These are phyloP conservation scores for Fusarium nodosum DNA, from an alignment of 2,329 filamentous ascomycete genomes.

Conservation along the genomic window DNA sequence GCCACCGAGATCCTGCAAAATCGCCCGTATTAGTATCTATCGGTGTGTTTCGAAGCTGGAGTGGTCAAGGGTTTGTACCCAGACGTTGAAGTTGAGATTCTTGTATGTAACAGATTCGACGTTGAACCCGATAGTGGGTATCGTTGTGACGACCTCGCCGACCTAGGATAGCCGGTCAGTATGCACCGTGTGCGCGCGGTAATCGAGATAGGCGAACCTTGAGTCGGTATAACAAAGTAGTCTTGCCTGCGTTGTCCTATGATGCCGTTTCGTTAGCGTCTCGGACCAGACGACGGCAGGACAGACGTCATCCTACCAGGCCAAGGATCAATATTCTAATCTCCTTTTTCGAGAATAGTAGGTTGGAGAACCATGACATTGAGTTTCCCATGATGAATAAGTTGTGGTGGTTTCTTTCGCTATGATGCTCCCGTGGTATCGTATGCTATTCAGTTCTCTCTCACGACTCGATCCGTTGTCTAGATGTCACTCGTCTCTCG, in stretches of 20 bases:
- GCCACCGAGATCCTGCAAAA: slow-evolving; percentile 83
- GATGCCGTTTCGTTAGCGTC: slow-evolving; percentile 32
- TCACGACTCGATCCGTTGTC: slow-evolving; percentile 10
- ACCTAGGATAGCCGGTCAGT: slow-evolving; percentile 71
- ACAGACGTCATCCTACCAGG: slow-evolving; percentile 71
- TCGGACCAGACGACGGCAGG: slow-evolving; percentile 30
- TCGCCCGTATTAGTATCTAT: slow-evolving; percentile 24
- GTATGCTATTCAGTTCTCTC: slow-evolving; percentile 11
- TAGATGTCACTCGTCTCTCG: slow-evolving; percentile 18
- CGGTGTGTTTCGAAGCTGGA: neutral
- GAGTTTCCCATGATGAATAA: slow-evolving; percentile 70
- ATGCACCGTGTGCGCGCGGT: neutral
- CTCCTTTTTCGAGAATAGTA: slow-evolving; percentile 95
- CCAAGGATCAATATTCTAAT: slow-evolving; percentile 95
- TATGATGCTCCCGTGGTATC: slow-evolving; percentile 26
- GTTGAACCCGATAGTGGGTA: slow-evolving; percentile 99
- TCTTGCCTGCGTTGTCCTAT: slow-evolving; percentile 98
- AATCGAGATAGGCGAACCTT: slow-evolving; percentile 71
- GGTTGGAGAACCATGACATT: slow-evolving; percentile 77
- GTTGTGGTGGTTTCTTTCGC: slow-evolving; percentile 25
- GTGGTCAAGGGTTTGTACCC: slow-evolving; percentile 70
- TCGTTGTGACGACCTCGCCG: slow-evolving; percentile 98
- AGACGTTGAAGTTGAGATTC: slow-evolving; percentile 98
- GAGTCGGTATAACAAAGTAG: slow-evolving; percentile 93
- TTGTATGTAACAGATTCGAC: slow-evolving; percentile 99